A percentile compares a stretch with the other conserved stretches of the same genome.
Conservation (phyloP, 2,329 filamentous ascomycete species). For the Talaromyces sp. region DNA sequence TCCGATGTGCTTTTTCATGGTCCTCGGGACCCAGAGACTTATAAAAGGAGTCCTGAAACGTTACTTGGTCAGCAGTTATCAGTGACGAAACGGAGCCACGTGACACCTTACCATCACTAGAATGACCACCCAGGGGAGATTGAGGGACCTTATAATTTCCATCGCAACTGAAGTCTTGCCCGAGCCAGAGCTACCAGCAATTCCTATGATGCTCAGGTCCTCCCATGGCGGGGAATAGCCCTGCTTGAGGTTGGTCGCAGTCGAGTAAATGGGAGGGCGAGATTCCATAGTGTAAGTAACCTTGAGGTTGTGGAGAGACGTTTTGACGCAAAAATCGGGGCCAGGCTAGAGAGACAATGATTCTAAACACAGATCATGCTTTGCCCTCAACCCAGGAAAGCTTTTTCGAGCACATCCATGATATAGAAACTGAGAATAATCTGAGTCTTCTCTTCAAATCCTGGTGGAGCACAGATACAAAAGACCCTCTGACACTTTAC, state of each 20-base stretch:
- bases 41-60: constrained; percentile 84
- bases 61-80: neutral
- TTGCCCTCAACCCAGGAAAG: constrained; percentile 7
- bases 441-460: neutral
- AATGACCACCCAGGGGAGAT: constrained; percentile 96
- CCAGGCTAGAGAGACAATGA: constrained; percentile 10
- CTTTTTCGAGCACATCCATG: neutral
- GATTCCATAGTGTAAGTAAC: constrained; percentile 28
- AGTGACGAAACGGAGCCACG: neutral
- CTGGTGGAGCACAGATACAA: constrained; percentile 8
- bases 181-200: constrained; percentile 91
- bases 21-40: constrained; percentile 77
- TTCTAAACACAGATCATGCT: constrained; percentile 8
- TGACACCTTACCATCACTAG: constrained; percentile 72
- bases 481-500: constrained; percentile 10
- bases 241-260: constrained; percentile 24
- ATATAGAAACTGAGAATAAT: constrained; percentile 1
- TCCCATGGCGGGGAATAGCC: constrained; percentile 95
- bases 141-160: constrained; percentile 83
- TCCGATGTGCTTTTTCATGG: constrained; percentile 73
- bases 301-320: neutral
- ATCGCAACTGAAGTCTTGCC: constrained; percentile 91
- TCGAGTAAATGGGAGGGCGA: constrained; percentile 33
- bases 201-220: constrained; percentile 91
- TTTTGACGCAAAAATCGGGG: neutral